These are phyloP conservation scores for Spathaspora hagerdaliae DNA, from an alignment of 805 yeast genomes.

Conservation along the genomic window DNA sequence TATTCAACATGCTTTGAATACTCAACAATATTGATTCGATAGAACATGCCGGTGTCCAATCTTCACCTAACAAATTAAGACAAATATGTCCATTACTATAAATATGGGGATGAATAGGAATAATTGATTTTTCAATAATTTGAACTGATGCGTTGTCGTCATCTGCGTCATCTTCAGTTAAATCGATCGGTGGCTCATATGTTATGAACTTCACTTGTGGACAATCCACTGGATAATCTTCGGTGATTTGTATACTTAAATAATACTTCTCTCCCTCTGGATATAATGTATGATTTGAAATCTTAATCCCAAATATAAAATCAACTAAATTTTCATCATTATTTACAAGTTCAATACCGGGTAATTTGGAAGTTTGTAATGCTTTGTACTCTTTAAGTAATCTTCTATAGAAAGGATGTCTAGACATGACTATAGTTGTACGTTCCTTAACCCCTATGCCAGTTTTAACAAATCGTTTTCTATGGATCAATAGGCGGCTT, in stretches of 20 bases:
- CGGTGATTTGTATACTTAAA: slow-evolving; percentile 39
- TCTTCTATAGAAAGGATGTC: slow-evolving; percentile 26
- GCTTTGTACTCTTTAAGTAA: slow-evolving; percentile 24
- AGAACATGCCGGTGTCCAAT: slow-evolving; percentile 64
- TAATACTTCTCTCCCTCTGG: slow-evolving; percentile 26
- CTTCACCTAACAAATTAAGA: slow-evolving; percentile 58
- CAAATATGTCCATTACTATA: slow-evolving; percentile 81
- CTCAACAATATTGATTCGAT: slow-evolving; percentile 49
- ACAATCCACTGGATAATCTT: slow-evolving; percentile 53
- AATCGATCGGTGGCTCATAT: slow-evolving; percentile 1
- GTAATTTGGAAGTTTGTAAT: slow-evolving; percentile 9
- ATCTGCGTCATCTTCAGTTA: slow-evolving; percentile 5
- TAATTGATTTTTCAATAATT: slow-evolving; percentile 11
- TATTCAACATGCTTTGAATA: slow-evolving; percentile 59
- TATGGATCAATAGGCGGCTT: too few species aligned
- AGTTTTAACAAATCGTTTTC: too few species aligned
- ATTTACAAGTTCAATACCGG: slow-evolving; percentile 21
- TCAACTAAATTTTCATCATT: slow-evolving; percentile 14
- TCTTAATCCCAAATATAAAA: slow-evolving; percentile 19
- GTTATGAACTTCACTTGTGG: slow-evolving; percentile 55
- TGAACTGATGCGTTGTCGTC: slow-evolving; percentile 6
- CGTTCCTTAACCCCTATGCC: too few species aligned
- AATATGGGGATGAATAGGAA: slow-evolving; percentile 73
- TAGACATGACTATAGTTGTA: slow-evolving; percentile 1
- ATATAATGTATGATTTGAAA: slow-evolving; percentile 10